Conservation (phyloP, 345 rosid genomes). For the Syzygium grande region DNA sequence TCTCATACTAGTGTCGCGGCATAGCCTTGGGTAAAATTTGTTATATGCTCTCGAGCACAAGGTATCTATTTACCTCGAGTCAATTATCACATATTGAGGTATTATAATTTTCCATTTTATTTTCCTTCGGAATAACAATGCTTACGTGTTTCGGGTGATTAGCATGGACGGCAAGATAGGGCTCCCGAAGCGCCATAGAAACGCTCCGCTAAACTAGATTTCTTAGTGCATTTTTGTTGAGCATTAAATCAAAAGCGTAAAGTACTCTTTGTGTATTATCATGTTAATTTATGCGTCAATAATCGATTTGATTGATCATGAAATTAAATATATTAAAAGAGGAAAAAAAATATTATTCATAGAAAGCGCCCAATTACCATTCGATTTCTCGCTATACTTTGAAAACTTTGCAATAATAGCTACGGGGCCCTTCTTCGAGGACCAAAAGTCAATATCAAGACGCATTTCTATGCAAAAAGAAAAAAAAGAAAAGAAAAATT, state of each 20-base stretch:
- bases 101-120: not conserved
- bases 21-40: not conserved
- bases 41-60: too few species aligned
- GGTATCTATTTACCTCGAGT: too few species aligned
- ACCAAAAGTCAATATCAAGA: not conserved
- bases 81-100: not conserved
- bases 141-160: not conserved
- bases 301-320: not conserved
- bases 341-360: not conserved
- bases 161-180: not conserved
- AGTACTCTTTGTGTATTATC: too few species aligned
- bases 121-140: not conserved
- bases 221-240: not conserved
- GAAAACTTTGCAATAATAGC: not conserved
- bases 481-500: not conserved
- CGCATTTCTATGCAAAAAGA: not conserved
- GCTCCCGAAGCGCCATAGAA: not conserved
- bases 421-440: not conserved
- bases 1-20: not conserved
- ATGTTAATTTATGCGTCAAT: not conserved
- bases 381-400: not conserved
- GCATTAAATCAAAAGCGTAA: not conserved
- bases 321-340: not conserved
- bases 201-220: not conserved
- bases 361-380: not conserved